Conservation (phyloP, 148 eudicot species). For the Arbutus unedo region DNA sequence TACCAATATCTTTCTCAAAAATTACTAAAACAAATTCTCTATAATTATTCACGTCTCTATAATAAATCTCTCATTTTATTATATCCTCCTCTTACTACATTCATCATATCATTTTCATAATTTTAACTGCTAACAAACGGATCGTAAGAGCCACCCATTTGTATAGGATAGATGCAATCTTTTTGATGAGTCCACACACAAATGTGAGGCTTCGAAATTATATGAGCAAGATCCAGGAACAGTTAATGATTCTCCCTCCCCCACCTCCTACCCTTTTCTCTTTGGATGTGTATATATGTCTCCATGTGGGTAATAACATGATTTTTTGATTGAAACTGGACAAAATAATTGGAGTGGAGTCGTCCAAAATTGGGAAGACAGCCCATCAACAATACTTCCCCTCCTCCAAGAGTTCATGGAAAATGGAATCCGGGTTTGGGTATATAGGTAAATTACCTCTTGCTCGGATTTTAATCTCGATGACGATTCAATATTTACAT, state of each 20-base stretch:
- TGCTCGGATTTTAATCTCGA: neutral
- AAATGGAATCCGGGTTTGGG: slow-evolving; percentile 66
- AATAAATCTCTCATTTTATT: too few species aligned
- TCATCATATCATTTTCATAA: too few species aligned
- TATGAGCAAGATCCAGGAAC: too few species aligned
- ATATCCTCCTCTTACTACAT: too few species aligned
- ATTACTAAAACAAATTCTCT: too few species aligned
- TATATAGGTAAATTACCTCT: slow-evolving; percentile 51
- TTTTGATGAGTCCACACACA: too few species aligned
- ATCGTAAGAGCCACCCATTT: too few species aligned
- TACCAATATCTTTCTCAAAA: too few species aligned
- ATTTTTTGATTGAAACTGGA: neutral
- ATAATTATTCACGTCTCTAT: too few species aligned
- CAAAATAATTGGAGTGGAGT: slow-evolving; percentile 27
- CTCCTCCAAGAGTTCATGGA: slow-evolving; percentile 55
- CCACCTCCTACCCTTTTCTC: neutral
- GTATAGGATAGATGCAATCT: too few species aligned
- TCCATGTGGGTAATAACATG: neutral
- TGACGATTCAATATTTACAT: neutral
- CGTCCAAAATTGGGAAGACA: slow-evolving; percentile 46
- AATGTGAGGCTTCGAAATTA: too few species aligned
- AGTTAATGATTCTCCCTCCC: neutral
- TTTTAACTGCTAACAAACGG: too few species aligned
- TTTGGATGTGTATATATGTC: neutral
- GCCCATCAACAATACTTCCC: slow-evolving; percentile 55